Conservation (phyloP, 371 early-diverging fungal genomes). For the Scutellospora calospora region DNA sequence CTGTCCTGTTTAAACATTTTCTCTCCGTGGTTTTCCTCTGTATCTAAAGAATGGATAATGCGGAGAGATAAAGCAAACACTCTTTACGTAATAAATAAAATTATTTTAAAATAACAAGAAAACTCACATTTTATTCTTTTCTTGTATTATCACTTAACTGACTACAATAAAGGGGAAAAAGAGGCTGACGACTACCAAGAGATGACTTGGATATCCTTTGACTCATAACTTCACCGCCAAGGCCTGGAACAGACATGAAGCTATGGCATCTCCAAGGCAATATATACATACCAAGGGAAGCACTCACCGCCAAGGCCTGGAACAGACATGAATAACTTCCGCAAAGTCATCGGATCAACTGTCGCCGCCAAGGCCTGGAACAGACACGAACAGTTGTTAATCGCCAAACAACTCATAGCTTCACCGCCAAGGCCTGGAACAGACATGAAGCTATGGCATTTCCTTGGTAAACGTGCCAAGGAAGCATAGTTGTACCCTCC, state of each 20-base stretch:
- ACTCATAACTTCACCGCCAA: slow-evolving; percentile 30
- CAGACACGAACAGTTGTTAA: slow-evolving; percentile 1
- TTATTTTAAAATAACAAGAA: no score
- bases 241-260: slow-evolving; percentile 2
- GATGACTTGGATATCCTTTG: slow-evolving; percentile 36
- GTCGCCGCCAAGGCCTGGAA: slow-evolving; percentile 11
- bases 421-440: not conserved
- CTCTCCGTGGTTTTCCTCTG: no score
- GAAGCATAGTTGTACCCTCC: no score
- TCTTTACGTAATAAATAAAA: no score
- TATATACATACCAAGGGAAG: not conserved
- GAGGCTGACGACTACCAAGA: slow-evolving; percentile 35
- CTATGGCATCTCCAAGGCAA: not conserved
- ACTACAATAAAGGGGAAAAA: no score
- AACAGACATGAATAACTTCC: not conserved
- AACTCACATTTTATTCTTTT: no score
- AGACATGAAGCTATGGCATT: not conserved
- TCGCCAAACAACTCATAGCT: not conserved
- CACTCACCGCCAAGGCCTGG: not conserved
- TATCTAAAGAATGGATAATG: no score
- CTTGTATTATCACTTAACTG: no score
- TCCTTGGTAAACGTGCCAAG: not conserved
- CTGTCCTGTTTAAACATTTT: no score
- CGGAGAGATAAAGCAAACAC: no score
- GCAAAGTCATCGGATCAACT: slow-evolving; percentile 14